phyloP scores from a whole-genome alignment of 1,284 basidiomycete genomes.

The Vanrija humicola region DNA sequence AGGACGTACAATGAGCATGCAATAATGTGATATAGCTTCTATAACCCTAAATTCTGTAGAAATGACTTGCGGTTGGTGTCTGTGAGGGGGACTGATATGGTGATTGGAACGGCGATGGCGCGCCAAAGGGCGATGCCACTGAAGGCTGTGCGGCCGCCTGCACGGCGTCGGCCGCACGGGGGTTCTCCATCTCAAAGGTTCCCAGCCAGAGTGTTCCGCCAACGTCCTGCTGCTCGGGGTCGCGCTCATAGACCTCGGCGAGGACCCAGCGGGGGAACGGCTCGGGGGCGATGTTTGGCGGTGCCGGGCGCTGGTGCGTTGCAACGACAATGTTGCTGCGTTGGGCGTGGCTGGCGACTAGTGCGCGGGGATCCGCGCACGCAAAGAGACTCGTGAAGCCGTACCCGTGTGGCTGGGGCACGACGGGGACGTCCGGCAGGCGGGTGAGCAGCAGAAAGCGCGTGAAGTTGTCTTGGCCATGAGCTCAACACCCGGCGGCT shows the following conservation, averaged over 20 bases:
- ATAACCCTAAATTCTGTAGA: too few species aligned
- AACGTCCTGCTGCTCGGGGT: neutral
- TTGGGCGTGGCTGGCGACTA: neutral
- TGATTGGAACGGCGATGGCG: too few species aligned
- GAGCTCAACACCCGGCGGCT: neutral
- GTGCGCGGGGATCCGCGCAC: neutral
- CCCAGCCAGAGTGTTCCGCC: neutral
- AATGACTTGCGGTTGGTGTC: too few species aligned
- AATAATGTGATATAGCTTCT: too few species aligned
- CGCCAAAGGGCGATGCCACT: too few species aligned
- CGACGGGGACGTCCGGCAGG: too few species aligned
- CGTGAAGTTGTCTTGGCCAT: conserved; percentile 44
- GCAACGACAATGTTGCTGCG: neutral
- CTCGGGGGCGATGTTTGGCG: neutral
- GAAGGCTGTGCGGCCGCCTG: too few species aligned
- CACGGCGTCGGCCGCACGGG: neutral
- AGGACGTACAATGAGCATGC: too few species aligned
- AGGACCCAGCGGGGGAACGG: conserved; percentile 9
- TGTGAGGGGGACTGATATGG: too few species aligned
- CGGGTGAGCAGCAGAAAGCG: conserved; percentile 42
- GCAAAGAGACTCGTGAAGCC: neutral
- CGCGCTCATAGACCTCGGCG: conserved; percentile 1
- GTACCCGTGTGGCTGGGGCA: neutral
- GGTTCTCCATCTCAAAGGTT: neutral
- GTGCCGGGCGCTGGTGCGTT: conserved; percentile 8